Percentiles rank a stretch among this genome's conserved stretches.
phyloP scores from a whole-genome alignment of 2,329 filamentous ascomycete genomes.

The Nemania sp. region DNA sequence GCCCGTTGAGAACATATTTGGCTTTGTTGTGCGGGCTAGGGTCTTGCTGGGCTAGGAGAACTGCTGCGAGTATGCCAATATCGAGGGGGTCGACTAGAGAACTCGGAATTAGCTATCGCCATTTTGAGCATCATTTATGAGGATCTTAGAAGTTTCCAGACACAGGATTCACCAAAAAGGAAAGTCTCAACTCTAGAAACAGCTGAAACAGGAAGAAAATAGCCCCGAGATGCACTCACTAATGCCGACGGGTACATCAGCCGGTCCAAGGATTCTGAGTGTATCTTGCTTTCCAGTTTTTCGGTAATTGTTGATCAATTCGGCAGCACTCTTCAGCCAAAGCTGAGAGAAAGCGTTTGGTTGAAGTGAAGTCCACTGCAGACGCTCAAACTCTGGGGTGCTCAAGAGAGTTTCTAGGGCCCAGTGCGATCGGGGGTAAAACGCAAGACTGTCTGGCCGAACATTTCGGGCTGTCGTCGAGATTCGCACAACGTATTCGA shows the following conservation, averaged over 20 bases:
- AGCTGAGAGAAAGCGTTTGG: slow-evolving; percentile 15
- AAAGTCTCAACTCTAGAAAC: no score
- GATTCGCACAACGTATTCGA: slow-evolving; percentile 32
- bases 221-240: no score
- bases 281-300: slow-evolving; percentile 28
- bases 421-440: slow-evolving; percentile 31
- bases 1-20: slow-evolving; percentile 29
- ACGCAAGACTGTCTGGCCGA: slow-evolving; percentile 19
- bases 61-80: slow-evolving; percentile 20
- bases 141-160: no score
- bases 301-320: slow-evolving; percentile 27
- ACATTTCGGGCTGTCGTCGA: slow-evolving; percentile 26
- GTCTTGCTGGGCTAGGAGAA: slow-evolving; percentile 23
- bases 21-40: slow-evolving; percentile 28
- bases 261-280: slow-evolving; percentile 9
- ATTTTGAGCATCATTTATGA: no score
- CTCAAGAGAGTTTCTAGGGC: slow-evolving; percentile 25
- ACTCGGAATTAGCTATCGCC: no score
- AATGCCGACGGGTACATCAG: slow-evolving; percentile 23
- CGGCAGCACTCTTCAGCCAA: slow-evolving; percentile 3
- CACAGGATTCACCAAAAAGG: no score
- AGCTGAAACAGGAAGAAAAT: no score
- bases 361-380: slow-evolving; percentile 36
- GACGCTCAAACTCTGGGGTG: slow-evolving; percentile 26
- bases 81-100: slow-evolving; percentile 27